These are phyloP conservation scores for Staphylotrichum tortipilum DNA, from an alignment of 495 filamentous ascomycete genomes.

Conservation along the genomic window DNA sequence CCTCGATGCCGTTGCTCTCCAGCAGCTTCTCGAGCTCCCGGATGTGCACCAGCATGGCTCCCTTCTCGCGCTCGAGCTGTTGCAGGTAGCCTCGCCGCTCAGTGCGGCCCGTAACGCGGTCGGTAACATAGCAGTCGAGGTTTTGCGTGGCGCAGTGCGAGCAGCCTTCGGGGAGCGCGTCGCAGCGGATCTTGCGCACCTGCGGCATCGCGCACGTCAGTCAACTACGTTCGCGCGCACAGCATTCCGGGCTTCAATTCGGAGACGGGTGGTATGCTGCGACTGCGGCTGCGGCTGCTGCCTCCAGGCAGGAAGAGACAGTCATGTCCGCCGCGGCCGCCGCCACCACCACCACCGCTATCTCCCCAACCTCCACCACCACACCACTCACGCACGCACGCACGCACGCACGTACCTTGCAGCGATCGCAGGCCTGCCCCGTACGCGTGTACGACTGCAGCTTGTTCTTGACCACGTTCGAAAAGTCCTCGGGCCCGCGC, in stretches of 20 bases:
- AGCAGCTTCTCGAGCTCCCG: constrained; percentile 43
- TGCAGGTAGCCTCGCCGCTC: constrained; percentile 67
- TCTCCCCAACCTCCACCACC: no score
- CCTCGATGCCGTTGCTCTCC: constrained; percentile 29
- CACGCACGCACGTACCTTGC: constrained; percentile 46
- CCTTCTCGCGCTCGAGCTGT: constrained; percentile 51
- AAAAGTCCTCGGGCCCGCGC: constrained; percentile 52
- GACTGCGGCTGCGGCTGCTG: no score
- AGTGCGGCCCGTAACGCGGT: constrained; percentile 77
- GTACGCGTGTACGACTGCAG: constrained; percentile 58
- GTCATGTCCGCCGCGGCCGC: no score
- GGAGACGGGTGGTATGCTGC: no score
- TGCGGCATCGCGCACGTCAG: constrained; percentile 22
- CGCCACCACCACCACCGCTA: no score
- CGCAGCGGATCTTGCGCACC: constrained; percentile 81
- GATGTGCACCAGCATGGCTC: constrained; percentile 42
- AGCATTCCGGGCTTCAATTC: no score
- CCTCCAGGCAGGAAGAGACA: no score
- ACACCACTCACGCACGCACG: no score
- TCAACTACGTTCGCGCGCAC: no score
- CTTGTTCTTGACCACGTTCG: constrained; percentile 56
- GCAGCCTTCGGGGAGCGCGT: constrained; percentile 63
- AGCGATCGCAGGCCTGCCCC: constrained; percentile 84
- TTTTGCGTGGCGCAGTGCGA: constrained; percentile 63
- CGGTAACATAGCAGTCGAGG: constrained; percentile 70